phyloP scores from a whole-genome alignment of 805 yeast species.

The Wickerhamiella kazuoi region DNA sequence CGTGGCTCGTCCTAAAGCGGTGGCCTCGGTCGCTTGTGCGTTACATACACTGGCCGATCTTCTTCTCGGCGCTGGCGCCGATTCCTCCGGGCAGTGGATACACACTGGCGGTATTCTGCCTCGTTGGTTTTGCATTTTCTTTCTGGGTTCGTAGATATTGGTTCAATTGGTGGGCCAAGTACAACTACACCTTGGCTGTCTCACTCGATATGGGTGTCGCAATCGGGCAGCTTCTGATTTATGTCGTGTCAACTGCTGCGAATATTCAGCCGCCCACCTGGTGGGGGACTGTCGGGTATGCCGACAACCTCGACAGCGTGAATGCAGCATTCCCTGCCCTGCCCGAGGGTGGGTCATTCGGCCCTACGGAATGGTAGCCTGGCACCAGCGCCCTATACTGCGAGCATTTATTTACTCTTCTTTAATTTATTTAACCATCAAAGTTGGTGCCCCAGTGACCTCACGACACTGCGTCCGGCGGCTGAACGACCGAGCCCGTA shows the following conservation, averaged over 20 bases:
- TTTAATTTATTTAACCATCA: no score
- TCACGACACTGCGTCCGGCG: no score
- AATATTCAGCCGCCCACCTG: conserved; percentile 28
- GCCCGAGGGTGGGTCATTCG: conserved; percentile 29
- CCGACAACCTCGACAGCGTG: conserved; percentile 23
- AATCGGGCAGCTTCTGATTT: conserved; percentile 39
- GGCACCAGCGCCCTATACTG: no score
- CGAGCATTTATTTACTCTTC: no score
- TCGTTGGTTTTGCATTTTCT: conserved; percentile 39
- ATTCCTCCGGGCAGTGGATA: conserved; percentile 65
- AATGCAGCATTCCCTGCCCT: conserved; percentile 20
- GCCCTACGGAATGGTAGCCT: conserved; percentile 29
- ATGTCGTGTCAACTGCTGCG: conserved; percentile 32
- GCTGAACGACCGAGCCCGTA: no score
- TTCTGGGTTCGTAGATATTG: conserved; percentile 37
- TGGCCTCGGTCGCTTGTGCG: conserved; percentile 26
- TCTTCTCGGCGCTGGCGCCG: conserved; percentile 40
- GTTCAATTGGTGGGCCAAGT: conserved; percentile 60
- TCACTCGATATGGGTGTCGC: conserved; percentile 55
- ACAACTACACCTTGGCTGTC: conserved; percentile 48
- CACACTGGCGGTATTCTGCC: conserved; percentile 40
- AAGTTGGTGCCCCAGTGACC: no score
- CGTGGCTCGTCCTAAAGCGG: conserved; percentile 23
- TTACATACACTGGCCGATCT: conserved; percentile 49
- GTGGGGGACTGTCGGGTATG: conserved; percentile 48